A percentile compares a stretch with the other conserved stretches of the same genome.
phyloP scores from a whole-genome alignment of 106 monocot species.

The Acorus gramineus region DNA sequence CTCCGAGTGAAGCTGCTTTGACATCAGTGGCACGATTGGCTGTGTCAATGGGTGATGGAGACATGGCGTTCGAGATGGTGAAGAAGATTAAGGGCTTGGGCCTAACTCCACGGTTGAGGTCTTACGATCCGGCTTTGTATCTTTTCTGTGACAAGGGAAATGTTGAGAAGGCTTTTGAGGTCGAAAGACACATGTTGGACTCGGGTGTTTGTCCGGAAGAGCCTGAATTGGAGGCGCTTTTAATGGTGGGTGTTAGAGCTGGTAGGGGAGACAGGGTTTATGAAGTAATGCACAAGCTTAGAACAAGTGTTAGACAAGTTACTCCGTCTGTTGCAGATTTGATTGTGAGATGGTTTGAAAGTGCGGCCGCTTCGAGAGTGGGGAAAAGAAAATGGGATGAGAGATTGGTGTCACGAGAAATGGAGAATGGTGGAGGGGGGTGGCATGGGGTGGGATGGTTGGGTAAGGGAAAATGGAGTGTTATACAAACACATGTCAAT shows the following conservation, averaged over 20 bases:
- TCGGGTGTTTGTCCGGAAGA: constrained; percentile 48
- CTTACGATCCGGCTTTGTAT: constrained; percentile 55
- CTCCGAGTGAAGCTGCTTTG: constrained; percentile 58
- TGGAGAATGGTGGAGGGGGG: constrained; percentile 64
- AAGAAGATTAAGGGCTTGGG: constrained; percentile 35
- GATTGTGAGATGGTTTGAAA: constrained; percentile 63
- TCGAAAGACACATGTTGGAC: constrained; percentile 55
- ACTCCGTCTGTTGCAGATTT: constrained; percentile 35
- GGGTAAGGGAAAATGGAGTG: constrained; percentile 67
- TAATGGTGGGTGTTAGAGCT: constrained; percentile 38
- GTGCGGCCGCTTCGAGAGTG: constrained; percentile 44
- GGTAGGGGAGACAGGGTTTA: constrained; percentile 51
- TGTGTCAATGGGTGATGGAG: constrained; percentile 48
- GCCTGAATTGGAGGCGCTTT: constrained; percentile 50
- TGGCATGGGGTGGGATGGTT: constrained; percentile 88
- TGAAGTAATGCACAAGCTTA: constrained; percentile 58
- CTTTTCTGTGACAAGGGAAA: constrained; percentile 39
- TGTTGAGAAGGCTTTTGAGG: constrained; percentile 58
- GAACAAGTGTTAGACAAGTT: constrained; percentile 51
- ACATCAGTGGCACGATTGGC: constrained; percentile 68
- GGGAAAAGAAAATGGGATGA: constrained; percentile 58
- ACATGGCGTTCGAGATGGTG: constrained; percentile 53
- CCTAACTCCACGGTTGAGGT: constrained; percentile 40
- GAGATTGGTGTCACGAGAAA: constrained; percentile 20
- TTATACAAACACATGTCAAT: constrained; percentile 25